Evolutionary conservation across 129 eudicot species (phyloP).

Genomic region (Daucus carota): DH1_v3.0 NC_030383.2:46397501-46398000

Average conservation of each 20-base stretch:
- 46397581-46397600: neutral
- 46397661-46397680: constrained; percentile 4
- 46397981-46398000: constrained; percentile 26
- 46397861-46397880: constrained; percentile 96
- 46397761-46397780: constrained; percentile 94
- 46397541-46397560: neutral
- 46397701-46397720: constrained; percentile 35
- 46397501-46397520: neutral
- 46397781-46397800: constrained; percentile 72
- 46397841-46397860: constrained; percentile 89
- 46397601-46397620: neutral
- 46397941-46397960: constrained; percentile 17
- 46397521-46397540: neutral
- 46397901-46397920: constrained; percentile 63
- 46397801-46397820: constrained; percentile 85
- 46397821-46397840: constrained; percentile 96
- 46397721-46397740: constrained; percentile 93
- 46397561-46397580: neutral
- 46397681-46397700: constrained; percentile 19
- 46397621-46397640: neutral
- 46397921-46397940: constrained; percentile 23
- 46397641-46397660: neutral
- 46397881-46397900: constrained; percentile 95
- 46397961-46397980: constrained; percentile 40
- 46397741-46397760: constrained; percentile 99